phyloP scores from a whole-genome alignment of 2,329 filamentous ascomycete species.

The Colletotrichum higginsianum region DNA sequence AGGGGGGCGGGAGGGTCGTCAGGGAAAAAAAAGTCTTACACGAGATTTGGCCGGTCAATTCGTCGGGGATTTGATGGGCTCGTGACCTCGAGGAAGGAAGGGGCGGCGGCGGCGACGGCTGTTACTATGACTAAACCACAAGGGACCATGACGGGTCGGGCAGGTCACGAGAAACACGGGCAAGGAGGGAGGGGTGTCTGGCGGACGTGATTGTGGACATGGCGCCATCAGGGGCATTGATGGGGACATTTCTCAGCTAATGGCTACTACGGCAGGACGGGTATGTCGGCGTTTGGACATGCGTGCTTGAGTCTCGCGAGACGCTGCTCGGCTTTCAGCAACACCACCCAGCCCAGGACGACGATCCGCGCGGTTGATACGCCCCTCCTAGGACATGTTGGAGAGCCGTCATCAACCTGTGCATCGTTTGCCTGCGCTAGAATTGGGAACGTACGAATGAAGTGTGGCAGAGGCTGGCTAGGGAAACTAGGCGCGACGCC shows the following conservation, averaged over 20 bases:
- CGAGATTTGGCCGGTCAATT: not conserved
- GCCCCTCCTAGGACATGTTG: not conserved
- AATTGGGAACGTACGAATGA: too few relatives aligned
- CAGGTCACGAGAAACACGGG: constrained; percentile 11
- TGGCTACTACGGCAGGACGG: constrained; percentile 14
- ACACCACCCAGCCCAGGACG: not conserved
- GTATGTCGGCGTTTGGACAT: not conserved
- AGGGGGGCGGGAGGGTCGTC: too few relatives aligned
- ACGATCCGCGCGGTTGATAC: not conserved
- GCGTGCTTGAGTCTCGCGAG: not conserved
- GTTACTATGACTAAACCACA: constrained; percentile 21
- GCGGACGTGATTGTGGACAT: constrained; percentile 10
- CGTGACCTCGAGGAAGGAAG: constrained; percentile 15
- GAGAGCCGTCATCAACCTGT: too few relatives aligned
- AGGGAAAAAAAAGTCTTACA: too few relatives aligned
- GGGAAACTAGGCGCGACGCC: not conserved
- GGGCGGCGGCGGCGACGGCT: too few relatives aligned
- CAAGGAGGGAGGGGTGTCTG: not conserved
- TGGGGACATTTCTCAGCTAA: constrained; percentile 22
- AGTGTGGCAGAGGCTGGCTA: not conserved
- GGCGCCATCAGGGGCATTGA: constrained; percentile 13
- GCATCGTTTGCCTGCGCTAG: too few relatives aligned
- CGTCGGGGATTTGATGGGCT: constrained; percentile 7
- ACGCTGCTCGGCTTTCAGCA: not conserved
- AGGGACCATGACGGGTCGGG: constrained; percentile 19